Percentiles rank a stretch among this genome's conserved stretches.
Conservation (phyloP, 2,329 filamentous ascomycete genomes). For the Aschersonia sp. region DNA sequence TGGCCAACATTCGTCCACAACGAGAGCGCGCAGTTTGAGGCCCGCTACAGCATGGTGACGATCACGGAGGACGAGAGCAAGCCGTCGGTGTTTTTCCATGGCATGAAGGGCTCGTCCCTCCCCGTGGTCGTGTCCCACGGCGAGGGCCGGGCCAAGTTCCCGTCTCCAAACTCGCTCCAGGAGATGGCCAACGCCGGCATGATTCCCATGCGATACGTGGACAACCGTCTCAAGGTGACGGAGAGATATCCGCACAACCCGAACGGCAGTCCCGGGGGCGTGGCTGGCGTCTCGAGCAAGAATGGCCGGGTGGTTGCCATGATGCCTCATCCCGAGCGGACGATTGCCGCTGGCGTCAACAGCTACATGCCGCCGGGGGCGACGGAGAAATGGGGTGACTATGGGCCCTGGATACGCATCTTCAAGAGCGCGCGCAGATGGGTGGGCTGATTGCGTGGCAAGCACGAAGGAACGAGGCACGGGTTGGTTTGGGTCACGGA, state of each 20-base stretch:
- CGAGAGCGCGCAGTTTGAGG: conserved; percentile 78
- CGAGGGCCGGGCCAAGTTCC: conserved; percentile 69
- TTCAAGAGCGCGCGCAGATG: conserved; percentile 80
- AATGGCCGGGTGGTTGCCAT: conserved; percentile 74
- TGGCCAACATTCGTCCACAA: conserved; percentile 88
- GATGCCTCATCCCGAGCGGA: conserved; percentile 93
- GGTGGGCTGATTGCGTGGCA: conserved; percentile 43
- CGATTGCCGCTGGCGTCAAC: conserved; percentile 62
- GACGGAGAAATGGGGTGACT: conserved; percentile 57
- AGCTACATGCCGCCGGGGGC: conserved; percentile 54
- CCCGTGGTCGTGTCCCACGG: conserved; percentile 85
- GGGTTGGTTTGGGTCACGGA: no score
- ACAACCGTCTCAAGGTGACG: conserved; percentile 62
- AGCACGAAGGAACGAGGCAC: no score
- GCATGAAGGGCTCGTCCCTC: conserved; percentile 68
- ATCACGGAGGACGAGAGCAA: conserved; percentile 44
- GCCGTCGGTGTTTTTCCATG: conserved; percentile 75
- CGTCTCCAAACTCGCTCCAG: conserved; percentile 33
- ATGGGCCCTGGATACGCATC: conserved; percentile 72
- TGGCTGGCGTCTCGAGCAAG: conserved; percentile 62
- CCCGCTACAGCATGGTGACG: conserved; percentile 67
- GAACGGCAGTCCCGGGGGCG: conserved; percentile 70
- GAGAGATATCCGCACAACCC: conserved; percentile 77
- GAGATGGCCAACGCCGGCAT: conserved; percentile 50
- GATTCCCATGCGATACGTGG: conserved; percentile 68